Evolutionary conservation across 2,329 filamentous ascomycete species (phyloP).

Genomic region (Paecilomyces dactylethromorphus): DNA sequence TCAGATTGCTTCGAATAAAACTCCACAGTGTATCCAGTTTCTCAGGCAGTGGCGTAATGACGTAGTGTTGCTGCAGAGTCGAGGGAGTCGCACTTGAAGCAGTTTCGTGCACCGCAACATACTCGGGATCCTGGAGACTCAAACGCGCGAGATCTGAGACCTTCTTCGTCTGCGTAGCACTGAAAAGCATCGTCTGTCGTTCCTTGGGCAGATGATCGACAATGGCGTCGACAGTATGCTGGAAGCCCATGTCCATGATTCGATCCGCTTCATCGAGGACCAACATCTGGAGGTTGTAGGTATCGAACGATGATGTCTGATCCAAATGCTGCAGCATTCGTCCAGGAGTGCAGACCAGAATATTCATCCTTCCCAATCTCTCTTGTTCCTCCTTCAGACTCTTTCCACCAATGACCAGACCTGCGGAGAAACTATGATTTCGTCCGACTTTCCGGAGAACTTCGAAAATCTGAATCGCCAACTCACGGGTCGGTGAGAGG

Average conservation of each 20-base stretch:
- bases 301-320: conserved; percentile 83
- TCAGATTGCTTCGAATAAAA: conserved; percentile 85
- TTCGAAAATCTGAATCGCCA: conserved; percentile 95
- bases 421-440: conserved; percentile 85
- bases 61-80: conserved; percentile 84
- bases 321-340: conserved; percentile 94
- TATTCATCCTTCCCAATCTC: conserved; percentile 86
- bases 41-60: conserved; percentile 74
- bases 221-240: conserved; percentile 82
- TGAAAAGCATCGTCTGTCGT: conserved; percentile 90
- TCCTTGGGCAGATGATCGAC: conserved; percentile 80
- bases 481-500: conserved; percentile 86
- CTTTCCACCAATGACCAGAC: conserved; percentile 89
- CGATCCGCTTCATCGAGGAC: conserved; percentile 94
- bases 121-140: conserved; percentile 84
- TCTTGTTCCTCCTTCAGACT: conserved; percentile 81
- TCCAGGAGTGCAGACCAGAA: conserved; percentile 89
- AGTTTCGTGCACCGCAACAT: conserved; percentile 86
- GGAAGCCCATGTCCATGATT: conserved; percentile 97
- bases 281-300: conserved; percentile 84
- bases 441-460: conserved; percentile 85
- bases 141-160: conserved; percentile 87
- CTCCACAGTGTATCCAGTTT: conserved; percentile 91
- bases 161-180: conserved; percentile 89
- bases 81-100: conserved; percentile 73